Evolutionary conservation across 768 basidiomycete species (phyloP).

Genomic region (Paxillus involutus): DNA sequence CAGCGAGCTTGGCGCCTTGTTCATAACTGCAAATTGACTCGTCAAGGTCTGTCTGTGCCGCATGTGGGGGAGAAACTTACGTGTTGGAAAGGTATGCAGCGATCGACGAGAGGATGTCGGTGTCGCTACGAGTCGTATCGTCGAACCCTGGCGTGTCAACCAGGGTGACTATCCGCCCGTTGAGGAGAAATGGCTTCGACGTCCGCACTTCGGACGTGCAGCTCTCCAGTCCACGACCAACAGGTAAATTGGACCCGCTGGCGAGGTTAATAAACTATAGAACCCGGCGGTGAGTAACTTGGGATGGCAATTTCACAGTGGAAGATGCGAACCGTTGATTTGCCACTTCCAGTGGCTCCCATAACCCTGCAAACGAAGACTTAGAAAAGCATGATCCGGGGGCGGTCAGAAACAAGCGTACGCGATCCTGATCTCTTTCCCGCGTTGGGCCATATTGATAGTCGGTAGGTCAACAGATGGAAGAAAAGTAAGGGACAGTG

Average conservation of each 20-base stretch:
- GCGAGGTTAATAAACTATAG: constrained; percentile 53
- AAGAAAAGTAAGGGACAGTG: background rate
- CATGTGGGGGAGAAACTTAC: constrained; percentile 14
- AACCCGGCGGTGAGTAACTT: constrained; percentile 3
- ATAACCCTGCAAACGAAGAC: constrained; percentile 26
- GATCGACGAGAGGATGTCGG: constrained; percentile 51
- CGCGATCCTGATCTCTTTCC: constrained; percentile 34
- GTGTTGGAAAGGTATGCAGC: constrained; percentile 38
- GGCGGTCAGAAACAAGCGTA: constrained; percentile 10
- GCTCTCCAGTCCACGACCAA: constrained; percentile 48
- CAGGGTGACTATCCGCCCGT: constrained; percentile 44
- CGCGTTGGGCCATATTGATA: constrained; percentile 23
- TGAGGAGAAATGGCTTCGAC: constrained; percentile 43
- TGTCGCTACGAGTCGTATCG: constrained; percentile 49
- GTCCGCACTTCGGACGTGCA: constrained; percentile 49
- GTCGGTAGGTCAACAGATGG: background rate
- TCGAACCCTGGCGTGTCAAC: constrained; percentile 68
- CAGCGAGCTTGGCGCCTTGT: constrained; percentile 42
- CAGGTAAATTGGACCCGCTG: constrained; percentile 47
- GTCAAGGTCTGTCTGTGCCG: background rate
- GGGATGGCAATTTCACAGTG: background rate
- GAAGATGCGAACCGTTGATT: constrained; percentile 31
- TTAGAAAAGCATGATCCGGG: constrained; percentile 3
- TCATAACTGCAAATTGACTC: constrained; percentile 25
- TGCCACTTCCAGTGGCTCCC: constrained; percentile 36